phyloP scores from a whole-genome alignment of 2,329 filamentous ascomycete genomes.

The Aspergillus proliferans region DNA sequence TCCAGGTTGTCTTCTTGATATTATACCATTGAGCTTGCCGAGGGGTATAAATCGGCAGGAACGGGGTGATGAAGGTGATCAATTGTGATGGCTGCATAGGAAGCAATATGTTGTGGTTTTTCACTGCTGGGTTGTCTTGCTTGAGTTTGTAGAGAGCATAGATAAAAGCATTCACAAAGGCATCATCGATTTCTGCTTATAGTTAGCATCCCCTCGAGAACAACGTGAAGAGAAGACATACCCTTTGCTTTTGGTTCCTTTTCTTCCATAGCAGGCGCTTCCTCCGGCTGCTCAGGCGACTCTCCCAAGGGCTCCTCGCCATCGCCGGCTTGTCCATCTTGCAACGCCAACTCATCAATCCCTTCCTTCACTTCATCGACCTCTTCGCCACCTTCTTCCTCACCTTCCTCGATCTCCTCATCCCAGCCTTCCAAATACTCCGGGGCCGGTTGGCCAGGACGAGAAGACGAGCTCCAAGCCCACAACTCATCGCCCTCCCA shows the following conservation, averaged over 20 bases:
- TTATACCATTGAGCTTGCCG: constrained; percentile 53
- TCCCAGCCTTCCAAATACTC: constrained; percentile 50
- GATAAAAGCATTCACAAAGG: constrained; percentile 59
- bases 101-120: constrained; percentile 53
- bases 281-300: constrained; percentile 22
- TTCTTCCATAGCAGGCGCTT: constrained; percentile 34
- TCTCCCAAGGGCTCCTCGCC: constrained; percentile 11
- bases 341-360: constrained; percentile 34
- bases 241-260: constrained; percentile 54
- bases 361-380: constrained; percentile 40
- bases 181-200: constrained; percentile 58
- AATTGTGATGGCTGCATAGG: constrained; percentile 59
- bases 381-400: constrained; percentile 28
- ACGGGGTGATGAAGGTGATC: constrained; percentile 61
- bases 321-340: constrained; percentile 15
- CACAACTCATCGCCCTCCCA: constrained; percentile 67
- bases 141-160: constrained; percentile 58
- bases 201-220: constrained; percentile 7
- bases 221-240: constrained; percentile 19
- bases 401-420: constrained; percentile 20
- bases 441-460: constrained; percentile 49
- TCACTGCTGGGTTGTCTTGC: constrained; percentile 46
- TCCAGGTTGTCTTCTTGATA: constrained; percentile 66
- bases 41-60: constrained; percentile 54
- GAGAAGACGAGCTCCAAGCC: constrained; percentile 53